These are phyloP conservation scores for Penicillium daleae DNA, from an alignment of 495 filamentous ascomycete genomes.

Conservation along the genomic window DNA sequence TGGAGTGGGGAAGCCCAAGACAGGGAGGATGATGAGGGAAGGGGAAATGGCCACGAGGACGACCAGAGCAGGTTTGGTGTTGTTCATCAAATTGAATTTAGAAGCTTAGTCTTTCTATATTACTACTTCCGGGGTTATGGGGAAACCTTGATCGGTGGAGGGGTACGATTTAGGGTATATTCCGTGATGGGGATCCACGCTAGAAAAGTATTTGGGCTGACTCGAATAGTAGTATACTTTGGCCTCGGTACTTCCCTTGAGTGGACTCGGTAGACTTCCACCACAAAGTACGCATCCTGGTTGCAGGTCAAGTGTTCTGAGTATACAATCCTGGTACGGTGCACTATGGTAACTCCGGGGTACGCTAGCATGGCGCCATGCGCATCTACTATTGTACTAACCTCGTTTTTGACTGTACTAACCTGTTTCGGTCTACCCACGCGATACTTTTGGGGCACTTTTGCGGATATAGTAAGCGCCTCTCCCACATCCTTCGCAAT, in stretches of 20 bases:
- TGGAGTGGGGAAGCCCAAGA: constrained; percentile 2
- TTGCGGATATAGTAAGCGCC: no score
- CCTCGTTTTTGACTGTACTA: not conserved
- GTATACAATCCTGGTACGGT: not conserved
- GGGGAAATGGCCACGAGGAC: not conserved
- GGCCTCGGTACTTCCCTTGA: not conserved
- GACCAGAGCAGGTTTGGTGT: not conserved
- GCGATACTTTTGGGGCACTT: not conserved
- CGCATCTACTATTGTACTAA: no score
- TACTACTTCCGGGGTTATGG: not conserved
- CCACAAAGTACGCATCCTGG: not conserved
- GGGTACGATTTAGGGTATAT: not conserved
- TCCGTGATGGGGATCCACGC: constrained; percentile 5
- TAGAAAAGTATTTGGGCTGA: not conserved
- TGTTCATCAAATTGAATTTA: not conserved
- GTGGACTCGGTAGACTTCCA: not conserved
- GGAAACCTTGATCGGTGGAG: not conserved
- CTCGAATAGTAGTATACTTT: not conserved
- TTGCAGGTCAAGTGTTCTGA: not conserved
- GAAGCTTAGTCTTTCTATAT: not conserved
- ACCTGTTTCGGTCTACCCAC: not conserved
- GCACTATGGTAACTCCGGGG: not conserved
- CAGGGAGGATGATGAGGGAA: no score
- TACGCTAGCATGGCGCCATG: not conserved
- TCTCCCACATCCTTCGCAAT: not conserved